Base-by-base conservation (phyloP, 2,329 filamentous ascomycete genomes). In the Pseudohalonectria lignicola region DNA sequence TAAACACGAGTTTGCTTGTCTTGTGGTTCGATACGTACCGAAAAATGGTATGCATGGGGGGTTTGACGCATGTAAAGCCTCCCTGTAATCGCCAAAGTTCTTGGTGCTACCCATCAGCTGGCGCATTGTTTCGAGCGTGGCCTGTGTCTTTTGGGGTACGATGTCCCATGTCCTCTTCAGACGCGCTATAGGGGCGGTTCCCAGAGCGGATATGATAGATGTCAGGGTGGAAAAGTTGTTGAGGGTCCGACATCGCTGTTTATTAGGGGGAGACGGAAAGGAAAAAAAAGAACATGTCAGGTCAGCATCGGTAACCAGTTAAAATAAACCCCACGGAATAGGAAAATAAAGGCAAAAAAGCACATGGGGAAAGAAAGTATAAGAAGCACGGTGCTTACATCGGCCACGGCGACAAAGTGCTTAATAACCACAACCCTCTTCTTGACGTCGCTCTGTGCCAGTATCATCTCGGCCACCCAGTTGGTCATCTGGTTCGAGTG, bases 401-500 rank as follows among this genome's bases (percentile, higher is more conserved):
- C 92, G 44, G 92, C 92, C 43, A 98, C 87, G 28, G 85, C 77
- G 43, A 98, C 87, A 63, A 96, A 98, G 59, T 96, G 92, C 60
- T 96, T 96, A 61, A 98, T 95, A 32, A 98, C 92, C 25, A 94
- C 84, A 19, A 96, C 90, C 49, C 92, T 78, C 60, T 94, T 93
- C 67, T 92, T 94, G 45, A 95, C 85, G 56, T 98, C 92, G 50
- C 81, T 76, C 60, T 98, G 92, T 0, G 83, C 88, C 44, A 98
- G 63, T 48, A 98, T 96, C 92, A 98, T 96, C 60, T 96, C 90
- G 21, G 92, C 92, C 36, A 96, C 92, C 92, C 92, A 98, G 56
- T 96, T 98, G 5, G 92, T 98, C 69, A 98, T 79, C 59, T 96
- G 90, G 53, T 98, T 98, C 1, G 92, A 96, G 62, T 98, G 92